These are phyloP conservation scores for Myxozyma melibiosi DNA, from an alignment of 805 yeast genomes.

Conservation along the genomic window DNA sequence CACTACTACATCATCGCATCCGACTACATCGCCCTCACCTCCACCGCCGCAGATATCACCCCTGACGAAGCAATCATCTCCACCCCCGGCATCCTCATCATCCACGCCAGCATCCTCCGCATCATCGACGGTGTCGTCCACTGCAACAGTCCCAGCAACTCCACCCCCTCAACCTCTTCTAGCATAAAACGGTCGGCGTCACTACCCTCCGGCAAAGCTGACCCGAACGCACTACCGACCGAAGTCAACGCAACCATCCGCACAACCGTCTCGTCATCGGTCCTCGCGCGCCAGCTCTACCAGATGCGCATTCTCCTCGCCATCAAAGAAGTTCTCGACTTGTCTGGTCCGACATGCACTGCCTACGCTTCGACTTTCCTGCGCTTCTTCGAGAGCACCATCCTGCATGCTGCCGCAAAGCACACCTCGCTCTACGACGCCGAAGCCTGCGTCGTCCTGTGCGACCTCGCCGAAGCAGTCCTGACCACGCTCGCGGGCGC, in stretches of 20 bases:
- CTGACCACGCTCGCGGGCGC: constrained; percentile 40
- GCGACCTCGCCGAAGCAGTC: constrained; percentile 48
- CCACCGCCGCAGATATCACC: constrained; percentile 24
- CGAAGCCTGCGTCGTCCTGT: constrained; percentile 44
- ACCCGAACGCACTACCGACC: constrained; percentile 2
- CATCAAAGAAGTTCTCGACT: constrained; percentile 45
- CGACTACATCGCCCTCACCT: constrained; percentile 32
- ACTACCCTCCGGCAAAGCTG: too few species aligned
- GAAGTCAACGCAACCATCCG: constrained; percentile 17
- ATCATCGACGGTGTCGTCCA: constrained; percentile 35
- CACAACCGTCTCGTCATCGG: constrained; percentile 4
- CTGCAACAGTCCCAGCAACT: neutral
- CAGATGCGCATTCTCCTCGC: constrained; percentile 39
- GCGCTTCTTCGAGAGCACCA: constrained; percentile 43
- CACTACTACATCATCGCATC: constrained; percentile 45
- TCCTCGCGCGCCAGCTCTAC: constrained; percentile 14
- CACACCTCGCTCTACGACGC: constrained; percentile 42
- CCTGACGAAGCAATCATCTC: constrained; percentile 34
- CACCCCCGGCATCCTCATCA: constrained; percentile 41
- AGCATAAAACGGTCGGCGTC: too few species aligned
- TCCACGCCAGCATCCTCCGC: constrained; percentile 38
- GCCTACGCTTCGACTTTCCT: constrained; percentile 41
- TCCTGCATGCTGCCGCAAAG: constrained; percentile 42
- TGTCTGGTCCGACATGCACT: constrained; percentile 33
- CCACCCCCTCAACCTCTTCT: neutral